Evolutionary conservation across 2,329 filamentous ascomycete genomes (phyloP), one percentile per base, ranked within the genome.

Genomic region (Pseudonectria buxi): DNA sequence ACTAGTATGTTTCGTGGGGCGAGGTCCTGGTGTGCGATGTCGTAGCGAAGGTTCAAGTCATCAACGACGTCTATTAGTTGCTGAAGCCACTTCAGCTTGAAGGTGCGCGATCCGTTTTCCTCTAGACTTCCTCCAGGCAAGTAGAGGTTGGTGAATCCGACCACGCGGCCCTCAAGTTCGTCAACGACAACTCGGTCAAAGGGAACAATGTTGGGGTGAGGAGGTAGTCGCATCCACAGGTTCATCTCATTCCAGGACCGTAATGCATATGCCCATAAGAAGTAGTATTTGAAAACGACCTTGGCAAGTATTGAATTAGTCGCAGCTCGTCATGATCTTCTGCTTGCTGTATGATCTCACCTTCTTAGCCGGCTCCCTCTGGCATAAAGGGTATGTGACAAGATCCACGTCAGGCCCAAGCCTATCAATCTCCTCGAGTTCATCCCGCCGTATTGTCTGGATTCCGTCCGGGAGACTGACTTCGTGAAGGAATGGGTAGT

Each of bases 21-120:
- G 26, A 68, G 52, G 25, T 66, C 62, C 37, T 64, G 55, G 37
- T 67, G 64, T 11, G 50, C 37, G 28, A 67, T 58, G 15, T 61
- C 56, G 14, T 55, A 40, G 14, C 44, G 31, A 6, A 65, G 46
- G 28, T 67, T 66, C 14, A 67, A 44, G 25, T 58, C 50, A 2
- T 51, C 49, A 5, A 49, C 36, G 2, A 62, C 53, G 1, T 47
- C 7, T 1, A 54, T 55, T 1, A 67, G 55, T 36, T 68, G 62
- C 12, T 49, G 39, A 0, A 65, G 44, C 55, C 59, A 64, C 33
- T 54, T 28, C 1, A 66, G 44, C 41, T 52, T 56, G 33, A 65
- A 67, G 2, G 50, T 35, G 7, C 55, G 49, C 0, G 47, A 50
- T 25, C 24, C 49, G 37, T 51, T 61, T 2, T 55, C 35, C 1